Percentiles rank a stretch among this genome's conserved stretches.
Conservation (phyloP, 768 basidiomycete species). For the Pisolithus orientalis region DNA sequence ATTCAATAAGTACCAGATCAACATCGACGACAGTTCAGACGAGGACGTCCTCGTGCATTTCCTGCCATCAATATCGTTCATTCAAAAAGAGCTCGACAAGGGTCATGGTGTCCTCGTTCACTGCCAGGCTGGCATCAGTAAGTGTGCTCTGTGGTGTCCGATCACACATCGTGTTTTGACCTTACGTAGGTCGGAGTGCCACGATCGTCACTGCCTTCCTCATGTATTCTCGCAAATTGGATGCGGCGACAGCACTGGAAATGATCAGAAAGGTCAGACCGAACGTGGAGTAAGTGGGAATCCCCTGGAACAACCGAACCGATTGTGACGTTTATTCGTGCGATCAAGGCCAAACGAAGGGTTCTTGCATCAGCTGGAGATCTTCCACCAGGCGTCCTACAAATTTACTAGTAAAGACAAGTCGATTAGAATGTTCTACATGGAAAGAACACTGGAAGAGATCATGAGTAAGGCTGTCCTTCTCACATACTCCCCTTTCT, state of each 20-base stretch:
- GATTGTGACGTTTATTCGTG: background rate
- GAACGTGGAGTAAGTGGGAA: slow-evolving; percentile 53
- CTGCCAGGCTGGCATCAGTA: slow-evolving; percentile 86
- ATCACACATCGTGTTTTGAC: slow-evolving; percentile 1
- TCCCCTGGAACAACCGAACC: background rate
- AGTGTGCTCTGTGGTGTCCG: slow-evolving; percentile 23
- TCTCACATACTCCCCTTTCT: background rate
- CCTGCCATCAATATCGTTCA: slow-evolving; percentile 75
- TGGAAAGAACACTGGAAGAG: slow-evolving; percentile 67
- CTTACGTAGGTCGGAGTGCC: slow-evolving; percentile 65
- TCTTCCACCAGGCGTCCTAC: slow-evolving; percentile 70
- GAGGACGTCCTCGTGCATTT: slow-evolving; percentile 77
- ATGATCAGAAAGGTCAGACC: slow-evolving; percentile 64
- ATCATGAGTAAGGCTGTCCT: slow-evolving; percentile 59
- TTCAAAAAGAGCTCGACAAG: slow-evolving; percentile 70
- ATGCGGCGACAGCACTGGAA: slow-evolving; percentile 57
- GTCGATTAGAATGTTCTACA: slow-evolving; percentile 73
- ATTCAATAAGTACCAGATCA: slow-evolving; percentile 73
- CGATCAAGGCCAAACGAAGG: slow-evolving; percentile 74
- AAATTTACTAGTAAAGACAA: slow-evolving; percentile 64
- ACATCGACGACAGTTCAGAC: slow-evolving; percentile 68
- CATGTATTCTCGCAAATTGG: slow-evolving; percentile 63
- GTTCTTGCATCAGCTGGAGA: slow-evolving; percentile 73
- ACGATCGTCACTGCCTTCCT: slow-evolving; percentile 86
- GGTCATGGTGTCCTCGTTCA: slow-evolving; percentile 79